Evolutionary conservation across 257 asterid genomes (phyloP), one percentile per base, ranked within the genome.

Genomic region (Solanum bulbocastanum): DNA sequence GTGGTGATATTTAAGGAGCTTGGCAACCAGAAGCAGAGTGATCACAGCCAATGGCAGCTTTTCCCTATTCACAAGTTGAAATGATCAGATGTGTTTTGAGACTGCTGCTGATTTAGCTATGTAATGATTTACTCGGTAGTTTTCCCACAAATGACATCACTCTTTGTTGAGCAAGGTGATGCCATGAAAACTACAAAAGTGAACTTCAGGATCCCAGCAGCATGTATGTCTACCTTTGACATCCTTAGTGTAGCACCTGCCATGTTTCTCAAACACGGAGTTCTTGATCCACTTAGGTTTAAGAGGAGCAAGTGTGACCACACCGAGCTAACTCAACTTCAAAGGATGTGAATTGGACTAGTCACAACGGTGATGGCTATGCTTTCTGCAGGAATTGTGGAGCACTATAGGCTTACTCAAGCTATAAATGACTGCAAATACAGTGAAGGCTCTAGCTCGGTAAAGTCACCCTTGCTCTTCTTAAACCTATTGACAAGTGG

Each of bases 221-320:
- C 99, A 10, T 93, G 98, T 90, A 96, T 96, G 99, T 96, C 98
- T 3, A 92, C 94, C 94, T 97, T 97, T 66, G 98, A 97, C 90
- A 96, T 96, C 87, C 89, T 96, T 58, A 93, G 98, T 27, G 98
- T 96, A 0, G 99, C 98, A 42, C 58, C 89, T 13, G 91, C 94
- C 93, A 97, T 97, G 79, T 97, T 97, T 94, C 89, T 97, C 36
- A 94, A 94, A 93, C 86, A 98, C 27, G 68, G 92, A 81, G 92
- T 92, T 69, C 86, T 97, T 2, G 95, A 95, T 85, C 99, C 98
- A 46, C 65, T 94, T 0, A 89, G 90, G 90, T 30, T 94, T 83
- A 90, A 88, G 83, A 92, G 89, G 71, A 69, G 85, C 16, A 89
- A 86, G 10, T 25, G 52, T 75, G 83, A 75, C 56, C 33, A 23